Evolutionary conservation across 305 asterid species (phyloP), one percentile per base, ranked within the genome.

Genomic region (Fraxinus baroniana): DNA sequence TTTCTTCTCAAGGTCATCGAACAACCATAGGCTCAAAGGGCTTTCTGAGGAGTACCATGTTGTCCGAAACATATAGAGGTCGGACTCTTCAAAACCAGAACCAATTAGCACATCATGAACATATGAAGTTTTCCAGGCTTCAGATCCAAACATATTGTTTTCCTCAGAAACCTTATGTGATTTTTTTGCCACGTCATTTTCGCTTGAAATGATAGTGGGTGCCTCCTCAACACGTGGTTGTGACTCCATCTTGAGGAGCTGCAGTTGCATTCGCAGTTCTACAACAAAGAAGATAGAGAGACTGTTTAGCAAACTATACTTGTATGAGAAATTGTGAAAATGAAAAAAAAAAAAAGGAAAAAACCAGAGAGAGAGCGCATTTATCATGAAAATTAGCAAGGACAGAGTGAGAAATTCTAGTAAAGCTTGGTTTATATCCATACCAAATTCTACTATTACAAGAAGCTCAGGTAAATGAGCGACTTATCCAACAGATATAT

Each of bases 241-340:
- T 1, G 98, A 89, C 87, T 96, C 98, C 94, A 91, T 90, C 88
- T 92, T 96, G 81, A 96, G 97, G 83, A 91, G 98, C 82, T 89
- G 91, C 83, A 96, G 88, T 87, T 96, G 91, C 94, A 88, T 89
- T 36, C 95, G 88, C 60, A 96, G 95, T 80, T 86, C 99, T 96
- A 74, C 41, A 70, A 73, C 52, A 32, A 70, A 81, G 12, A 79
- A 44, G 75, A 66, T 46, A 32, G 64, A 37, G 80, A 62, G 6
- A 83, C 71, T 71, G 36, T 28, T 39, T 28, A 73, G 36, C 52
- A 49, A 46, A 35, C 49, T 46, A 74, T 33, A 22, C 20, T 72
- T 57, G 77, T 72, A 30, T 37, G 74, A 52, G n/a, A 26, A 46
- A 74, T 32, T 20, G 12, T 44, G 39, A 33, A 8, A 80, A 80